Base-by-base conservation (phyloP, 148 eudicot genomes). In the Euryodendron excelsum region DNA sequence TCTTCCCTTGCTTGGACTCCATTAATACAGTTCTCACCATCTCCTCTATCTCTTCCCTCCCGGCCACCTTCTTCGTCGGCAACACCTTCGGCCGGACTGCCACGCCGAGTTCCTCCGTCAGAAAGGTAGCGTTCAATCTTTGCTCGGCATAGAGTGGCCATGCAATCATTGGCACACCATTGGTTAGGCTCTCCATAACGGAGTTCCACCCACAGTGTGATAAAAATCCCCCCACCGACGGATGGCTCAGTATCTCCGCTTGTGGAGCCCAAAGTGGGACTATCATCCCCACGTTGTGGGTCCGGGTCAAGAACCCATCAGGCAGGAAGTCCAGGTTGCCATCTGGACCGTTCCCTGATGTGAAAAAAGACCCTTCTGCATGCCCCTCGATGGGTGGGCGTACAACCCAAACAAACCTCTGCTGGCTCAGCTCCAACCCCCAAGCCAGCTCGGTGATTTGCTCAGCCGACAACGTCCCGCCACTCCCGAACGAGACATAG, bases 151-250 rank as follows among this genome's bases (percentile, higher is more conserved):
- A 84, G 0, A 87, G 77, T n/a, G n/a, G n/a, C n/a, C n/a, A n/a
- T n/a, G n/a, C n/a, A n/a, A n/a, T n/a, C n/a, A n/a, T n/a, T n/a
- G 87, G 89, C 50, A 87, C 85, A 20, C 85, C 89, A 39, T 84
- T 80, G 34, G 63, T 64, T 12, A 82, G 62, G 71, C 84, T 79
- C 62, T 87, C 89, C 27, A 79, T 14, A 0, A 28, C 28, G 0
- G 89, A 87, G 60, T 84, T 84, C 89, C 89, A 84, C 1, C 89
- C 89, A 63, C 89, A 82, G 62, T 87, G 89, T 64, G 82, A n/a
- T n/a, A n/a, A n/a, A n/a, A n/a, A n/a, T n/a, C n/a, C n/a, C n/a
- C n/a, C n/a, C n/a, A n/a, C n/a, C n/a, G 89, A 78, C 34, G 64
- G 59, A 31, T 87, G 89, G 3, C 79, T 52, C 17, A 87, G 74